Evolutionary conservation across 1,284 basidiomycete genomes (phyloP), one percentile per base, ranked within the genome.

Genomic region (Albatrellus sp.): DNA sequence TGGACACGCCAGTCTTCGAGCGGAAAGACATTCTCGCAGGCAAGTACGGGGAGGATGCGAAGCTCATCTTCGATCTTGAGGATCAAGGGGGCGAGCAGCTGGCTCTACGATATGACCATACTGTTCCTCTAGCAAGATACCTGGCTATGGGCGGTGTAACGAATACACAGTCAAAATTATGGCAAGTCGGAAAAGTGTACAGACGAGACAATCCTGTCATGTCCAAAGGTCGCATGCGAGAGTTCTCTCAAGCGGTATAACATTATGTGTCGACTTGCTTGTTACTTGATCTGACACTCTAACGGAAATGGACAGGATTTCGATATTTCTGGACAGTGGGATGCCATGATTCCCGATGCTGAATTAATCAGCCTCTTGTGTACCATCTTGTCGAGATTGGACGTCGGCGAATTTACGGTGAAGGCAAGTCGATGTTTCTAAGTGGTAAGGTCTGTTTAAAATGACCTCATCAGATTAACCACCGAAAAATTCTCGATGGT

Each of bases 51-150:
- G 96, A 98, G 65, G 94, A 98, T 62, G 79, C 84, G 40, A 98
- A 99, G 65, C 81, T 98, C 56, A 98, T 98, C 55, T 98, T 97
- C 63, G 94, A 98, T 64, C 74, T 99, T 44, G 81, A 86, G 70
- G 96, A 98, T 64, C 96, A 98, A 62, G 96, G 94, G n/a, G 94
- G 96, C 19, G 96, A 99, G 64, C 78, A 98, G 55, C 86, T 97
- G 52, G 89, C 89, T 16, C 67, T 99, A 53, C 73, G 94, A 46
- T 99, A 98, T 60, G 94, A 99, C 61, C 81, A 98, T 57, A 98
- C 94, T 17, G 93, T 98, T 14, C 94, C 94, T 5, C 85, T 98
- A 44, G 94, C 94, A 12, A 71, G 94, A 36, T 97, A 93, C 64
- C 72, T 99, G 33, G 94, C 94, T 24, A 98, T 98, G 91, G 84